Base-by-base conservation (phyloP, 2,329 filamentous ascomycete species). In the Aspergillus melleus region DNA sequence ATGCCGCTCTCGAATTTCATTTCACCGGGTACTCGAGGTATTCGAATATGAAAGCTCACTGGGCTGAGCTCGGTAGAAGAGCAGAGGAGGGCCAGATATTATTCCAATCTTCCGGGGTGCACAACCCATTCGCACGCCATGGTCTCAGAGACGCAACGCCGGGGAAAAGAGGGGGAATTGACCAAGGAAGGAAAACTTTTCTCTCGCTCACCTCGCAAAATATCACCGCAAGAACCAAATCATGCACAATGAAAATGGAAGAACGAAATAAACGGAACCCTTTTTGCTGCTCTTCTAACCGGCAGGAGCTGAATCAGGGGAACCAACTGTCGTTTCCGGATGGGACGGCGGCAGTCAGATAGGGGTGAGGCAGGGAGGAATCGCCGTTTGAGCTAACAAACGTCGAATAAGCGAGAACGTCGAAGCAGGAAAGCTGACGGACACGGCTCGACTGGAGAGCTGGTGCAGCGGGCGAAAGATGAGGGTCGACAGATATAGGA, bases 361-460 rank as follows among this genome's bases (percentile, higher is more conserved):
- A 58, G 54, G 54, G 62, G 65, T 64, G 64, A 62, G 60, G 52
- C 36, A 42, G 36, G 36, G 59, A 64, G 55, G 58, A 64, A 60
- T 73, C 70, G 71, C 67, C 73, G 72, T 74, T 74, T 74, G 69
- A 75, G 71, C 66, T 74, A 74, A 74, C 73, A 75, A 74, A 75
- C 74, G 74, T 73, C 73, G 72, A 73, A 61, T 59, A 63, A 58
- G 62, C 44, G 65, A 64, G 64, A 64, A 67, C 66, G 72, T 76
- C 74, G 68, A 72, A 70, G 66, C 65, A 70, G 67, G 66, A 42
- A 42, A 70, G 70, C 71, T 71, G 72, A 70, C 68, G 67, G 72
- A 74, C 70, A 74, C 73, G 71, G 71, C 70, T 76, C 67, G 71
- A 76, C 71, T 71, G 69, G 71, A 75, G 72, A 69, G 64, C 68